Conservation (phyloP, 495 filamentous ascomycete species). For the Penicillium argentinense region DNA sequence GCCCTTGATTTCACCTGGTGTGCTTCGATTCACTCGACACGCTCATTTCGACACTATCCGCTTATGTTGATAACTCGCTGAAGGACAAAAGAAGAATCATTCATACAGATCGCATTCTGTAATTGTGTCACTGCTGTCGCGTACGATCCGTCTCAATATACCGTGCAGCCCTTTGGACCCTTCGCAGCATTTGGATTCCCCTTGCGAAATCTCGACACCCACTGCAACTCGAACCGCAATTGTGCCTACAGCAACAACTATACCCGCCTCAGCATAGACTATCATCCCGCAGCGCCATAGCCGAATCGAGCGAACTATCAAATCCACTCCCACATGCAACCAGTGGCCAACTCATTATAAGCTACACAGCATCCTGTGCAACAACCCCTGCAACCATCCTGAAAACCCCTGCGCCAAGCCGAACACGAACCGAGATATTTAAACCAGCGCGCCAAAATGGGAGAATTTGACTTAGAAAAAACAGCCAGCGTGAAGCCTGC, state of each 20-base stretch:
- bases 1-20: neutral
- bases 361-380: conserved; percentile 2
- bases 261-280: neutral
- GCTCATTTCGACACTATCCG: neutral
- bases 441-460: conserved; percentile 14
- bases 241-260: conserved; percentile 1
- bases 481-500: conserved; percentile 21
- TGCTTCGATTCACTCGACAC: neutral
- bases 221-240: neutral
- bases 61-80: conserved; percentile 2
- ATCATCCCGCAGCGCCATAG: neutral
- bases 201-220: conserved; percentile 3
- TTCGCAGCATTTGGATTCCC: conserved; percentile 1
- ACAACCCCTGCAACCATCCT: neutral
- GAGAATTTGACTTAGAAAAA: conserved; percentile 25
- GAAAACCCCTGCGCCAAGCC: neutral
- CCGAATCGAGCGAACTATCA: neutral
- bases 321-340: conserved; percentile 2
- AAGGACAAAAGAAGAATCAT: conserved; percentile 2
- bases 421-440: neutral
- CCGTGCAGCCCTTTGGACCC: neutral
- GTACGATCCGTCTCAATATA: conserved; percentile 1
- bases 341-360: neutral
- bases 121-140: neutral
- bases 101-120: conserved; percentile 12